Conservation (phyloP, 129 eudicot species). For the Centella asiatica region DNA sequence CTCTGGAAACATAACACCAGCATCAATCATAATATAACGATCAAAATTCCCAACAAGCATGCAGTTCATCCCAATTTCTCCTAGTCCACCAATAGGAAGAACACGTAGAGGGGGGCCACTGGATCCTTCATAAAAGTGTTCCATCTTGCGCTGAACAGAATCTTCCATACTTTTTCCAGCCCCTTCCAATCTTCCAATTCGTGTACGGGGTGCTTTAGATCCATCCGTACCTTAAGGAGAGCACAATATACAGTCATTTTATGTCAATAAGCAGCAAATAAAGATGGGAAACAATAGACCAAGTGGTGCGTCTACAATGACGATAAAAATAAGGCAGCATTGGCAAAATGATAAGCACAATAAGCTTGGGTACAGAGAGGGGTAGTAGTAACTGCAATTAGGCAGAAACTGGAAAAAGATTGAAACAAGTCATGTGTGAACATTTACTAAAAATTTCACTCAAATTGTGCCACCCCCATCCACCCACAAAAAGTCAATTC, state of each 20-base stretch:
- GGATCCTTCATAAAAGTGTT: constrained; percentile 87
- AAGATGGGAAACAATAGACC: not conserved
- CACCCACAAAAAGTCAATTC: too few species aligned
- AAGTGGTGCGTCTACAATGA: not conserved
- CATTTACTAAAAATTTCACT: too few species aligned
- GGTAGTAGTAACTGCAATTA: too few species aligned
- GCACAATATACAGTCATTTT: too few species aligned
- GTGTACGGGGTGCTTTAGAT: constrained; percentile 40
- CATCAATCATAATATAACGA: constrained; percentile 94
- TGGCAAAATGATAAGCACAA: not conserved
- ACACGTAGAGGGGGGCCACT: constrained; percentile 92
- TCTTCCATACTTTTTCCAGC: constrained; percentile 92
- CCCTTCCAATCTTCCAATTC: constrained; percentile 68
- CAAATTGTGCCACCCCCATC: too few species aligned
- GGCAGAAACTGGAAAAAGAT: too few species aligned
- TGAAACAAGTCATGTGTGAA: too few species aligned
- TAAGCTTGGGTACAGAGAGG: not conserved
- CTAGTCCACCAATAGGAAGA: constrained; percentile 93
- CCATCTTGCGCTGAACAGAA: constrained; percentile 92
- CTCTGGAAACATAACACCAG: constrained; percentile 99
- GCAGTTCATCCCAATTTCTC: constrained; percentile 99
- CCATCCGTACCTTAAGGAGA: constrained; percentile 37
- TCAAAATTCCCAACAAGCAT: constrained; percentile 97
- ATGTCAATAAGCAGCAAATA: not conserved
- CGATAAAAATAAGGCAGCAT: not conserved